These are phyloP conservation scores for Magnusiomyces suaveolens DNA, from an alignment of 1,139 yeast genomes.

Conservation along the genomic window DNA sequence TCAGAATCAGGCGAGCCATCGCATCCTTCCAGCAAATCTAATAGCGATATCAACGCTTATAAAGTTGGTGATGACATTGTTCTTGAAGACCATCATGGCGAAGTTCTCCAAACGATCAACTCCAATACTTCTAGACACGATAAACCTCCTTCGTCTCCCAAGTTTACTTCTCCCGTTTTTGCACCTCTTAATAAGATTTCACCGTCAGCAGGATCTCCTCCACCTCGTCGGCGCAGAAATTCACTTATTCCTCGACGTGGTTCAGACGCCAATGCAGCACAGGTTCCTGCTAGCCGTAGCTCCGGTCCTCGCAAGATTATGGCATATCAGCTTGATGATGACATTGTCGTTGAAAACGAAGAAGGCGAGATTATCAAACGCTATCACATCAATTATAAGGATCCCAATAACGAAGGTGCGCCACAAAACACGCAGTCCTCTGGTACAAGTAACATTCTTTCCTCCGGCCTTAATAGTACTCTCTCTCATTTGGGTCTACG, in stretches of 20 bases:
- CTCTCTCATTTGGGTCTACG: slow-evolving; percentile 23
- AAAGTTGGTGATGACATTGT: slow-evolving; percentile 63
- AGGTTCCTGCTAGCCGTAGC: neutral
- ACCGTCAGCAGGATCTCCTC: neutral
- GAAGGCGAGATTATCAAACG: slow-evolving; percentile 88
- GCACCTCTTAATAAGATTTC: no score
- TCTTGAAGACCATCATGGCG: slow-evolving; percentile 78
- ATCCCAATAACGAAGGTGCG: slow-evolving; percentile 3
- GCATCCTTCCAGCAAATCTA: neutral
- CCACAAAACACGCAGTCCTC: slow-evolving; percentile 5
- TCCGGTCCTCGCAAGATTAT: slow-evolving; percentile 28
- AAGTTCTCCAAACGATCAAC: slow-evolving; percentile 42
- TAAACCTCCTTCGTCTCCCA: neutral
- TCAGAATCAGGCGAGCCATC: neutral
- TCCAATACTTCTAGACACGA: slow-evolving; percentile 1
- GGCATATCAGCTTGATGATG: slow-evolving; percentile 59
- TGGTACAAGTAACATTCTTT: neutral
- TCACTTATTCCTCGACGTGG: neutral
- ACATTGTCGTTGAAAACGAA: slow-evolving; percentile 74
- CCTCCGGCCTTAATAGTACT: slow-evolving; percentile 20
- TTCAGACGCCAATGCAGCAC: neutral
- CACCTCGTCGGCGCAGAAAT: neutral
- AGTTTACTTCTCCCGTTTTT: neutral
- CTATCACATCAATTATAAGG: slow-evolving; percentile 24
- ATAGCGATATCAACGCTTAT: slow-evolving; percentile 42